A percentile compares a stretch with the other conserved stretches of the same genome.
Conservation (phyloP, 306 rosid species). For the Trifolium subterraneum region DNA sequence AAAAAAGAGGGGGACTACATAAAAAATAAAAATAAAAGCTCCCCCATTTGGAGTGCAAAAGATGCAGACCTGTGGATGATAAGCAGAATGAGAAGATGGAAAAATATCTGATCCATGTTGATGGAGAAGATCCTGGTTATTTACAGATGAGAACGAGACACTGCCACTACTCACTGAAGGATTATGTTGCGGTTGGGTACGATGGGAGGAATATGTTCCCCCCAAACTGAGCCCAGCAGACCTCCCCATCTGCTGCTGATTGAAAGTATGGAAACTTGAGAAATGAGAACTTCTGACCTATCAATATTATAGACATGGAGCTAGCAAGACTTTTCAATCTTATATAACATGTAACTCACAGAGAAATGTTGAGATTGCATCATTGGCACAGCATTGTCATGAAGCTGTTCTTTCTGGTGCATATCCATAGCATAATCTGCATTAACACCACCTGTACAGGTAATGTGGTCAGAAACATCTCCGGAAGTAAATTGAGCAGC, state of each 20-base stretch:
- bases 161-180: conserved; percentile 80
- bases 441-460: conserved; percentile 67
- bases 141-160: conserved; percentile 81
- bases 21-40: conserved; percentile 6
- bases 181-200: conserved; percentile 88
- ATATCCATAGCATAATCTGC: conserved; percentile 86
- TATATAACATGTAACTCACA: conserved; percentile 55
- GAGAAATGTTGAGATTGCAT: conserved; percentile 97
- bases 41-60: conserved; percentile 16
- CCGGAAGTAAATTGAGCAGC: conserved; percentile 24
- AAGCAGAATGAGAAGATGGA: conserved; percentile 86
- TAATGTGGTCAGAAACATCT: conserved; percentile 47
- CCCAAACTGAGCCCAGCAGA: conserved; percentile 88
- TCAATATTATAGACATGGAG: conserved; percentile 9
- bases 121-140: conserved; percentile 95
- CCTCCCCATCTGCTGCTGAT: conserved; percentile 81
- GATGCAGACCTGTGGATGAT: conserved; percentile 85
- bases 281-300: conserved; percentile 26
- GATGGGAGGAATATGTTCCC: conserved; percentile 78
- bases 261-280: conserved; percentile 41
- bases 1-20: not conserved
- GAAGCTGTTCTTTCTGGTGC: conserved; percentile 98
- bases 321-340: conserved; percentile 1
- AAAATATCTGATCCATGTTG: conserved; percentile 87
- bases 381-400: conserved; percentile 82